A percentile compares a stretch with the other conserved stretches of the same genome.
Conservation (phyloP, 257 asterid species). For the Eustoma russellianum region DNA sequence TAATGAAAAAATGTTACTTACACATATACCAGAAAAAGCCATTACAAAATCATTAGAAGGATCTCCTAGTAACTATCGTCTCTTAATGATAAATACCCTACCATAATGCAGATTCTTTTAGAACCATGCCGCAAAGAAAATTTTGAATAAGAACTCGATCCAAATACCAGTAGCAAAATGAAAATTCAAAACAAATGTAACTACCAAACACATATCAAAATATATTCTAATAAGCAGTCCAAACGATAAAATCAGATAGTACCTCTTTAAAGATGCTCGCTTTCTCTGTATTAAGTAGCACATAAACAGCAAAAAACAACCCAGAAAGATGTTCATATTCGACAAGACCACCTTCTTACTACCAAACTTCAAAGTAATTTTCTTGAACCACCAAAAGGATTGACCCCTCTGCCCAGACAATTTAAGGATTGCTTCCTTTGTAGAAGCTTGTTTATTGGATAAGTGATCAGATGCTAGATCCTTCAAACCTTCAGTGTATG, state of each 20-base stretch:
- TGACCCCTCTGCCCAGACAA: slow-evolving; percentile 42
- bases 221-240: too few species aligned
- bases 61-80: too few species aligned
- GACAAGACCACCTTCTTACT: slow-evolving; percentile 36
- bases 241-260: background rate
- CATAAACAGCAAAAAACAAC: slow-evolving; percentile 34
- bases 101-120: too few species aligned
- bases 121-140: too few species aligned
- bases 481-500: slow-evolving; percentile 20
- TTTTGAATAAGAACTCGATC: too few species aligned
- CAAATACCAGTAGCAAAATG: too few species aligned
- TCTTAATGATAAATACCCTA: too few species aligned
- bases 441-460: slow-evolving; percentile 19
- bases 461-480: slow-evolving; percentile 22
- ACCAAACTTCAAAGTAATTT: slow-evolving; percentile 52
- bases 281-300: slow-evolving; percentile 49
- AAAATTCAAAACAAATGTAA: too few species aligned
- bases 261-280: slow-evolving; percentile 58
- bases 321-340: slow-evolving; percentile 52
- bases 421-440: slow-evolving; percentile 45
- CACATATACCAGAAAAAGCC: too few species aligned
- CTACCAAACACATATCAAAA: too few species aligned
- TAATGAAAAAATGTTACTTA: too few species aligned
- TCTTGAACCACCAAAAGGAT: slow-evolving; percentile 57
- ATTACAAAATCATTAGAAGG: too few species aligned